Base-by-base conservation (phyloP, 371 early-diverging fungal genomes). In the Mortierella sp. region DNA sequence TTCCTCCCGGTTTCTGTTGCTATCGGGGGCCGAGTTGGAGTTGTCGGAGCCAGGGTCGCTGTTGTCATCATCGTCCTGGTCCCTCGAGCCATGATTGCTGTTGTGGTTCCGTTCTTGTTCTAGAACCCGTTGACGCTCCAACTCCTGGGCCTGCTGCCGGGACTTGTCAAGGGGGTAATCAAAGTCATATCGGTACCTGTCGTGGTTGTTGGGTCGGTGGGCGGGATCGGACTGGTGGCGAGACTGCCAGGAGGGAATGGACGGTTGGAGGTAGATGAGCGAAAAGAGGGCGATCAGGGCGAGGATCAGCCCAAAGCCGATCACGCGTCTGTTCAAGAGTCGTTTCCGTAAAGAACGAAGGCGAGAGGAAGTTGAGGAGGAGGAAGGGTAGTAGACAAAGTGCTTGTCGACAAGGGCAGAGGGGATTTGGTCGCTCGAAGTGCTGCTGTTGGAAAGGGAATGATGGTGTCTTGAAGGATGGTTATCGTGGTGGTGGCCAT, bases 341-440 rank as follows among this genome's bases (percentile, higher is more conserved):
- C 83, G 53, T 66, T 63, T 71, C 43, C 76, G 68, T 10, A 83
- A 13, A 26, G 83, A 78, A 31, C 79, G 78, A 61, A 77, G 48
- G 45, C 81, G 66, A 22, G 81, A 77, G 4, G 74, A 72, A 26
- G 71, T 34, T 11, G 76, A 64, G 2, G 75, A 44, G 4, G 69
- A 58, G 26, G 70, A 31, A 9, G 82, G 77, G 48, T 83, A 78
- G 63, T 78, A 83, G 65, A 83, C 66, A 40, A 77, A 75, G 41
- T 83, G 83, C 71, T 83, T 83, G 66, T 83, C 83, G 43, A 83
- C 83, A 13, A 83, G 74, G 13, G 83, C 83, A 24, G 83, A 83
- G 24, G 83, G 83, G 19, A 83, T 61, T 34, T 61, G 68, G 63
- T 83, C 83, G 44, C 79, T 83, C 63, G 71, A 69, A 10, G 68